A percentile compares a stretch with the other conserved stretches of the same genome.
These are phyloP conservation scores for Colletotrichum truncatum DNA, from an alignment of 2,329 filamentous ascomycete species.

Conservation along the genomic window DNA sequence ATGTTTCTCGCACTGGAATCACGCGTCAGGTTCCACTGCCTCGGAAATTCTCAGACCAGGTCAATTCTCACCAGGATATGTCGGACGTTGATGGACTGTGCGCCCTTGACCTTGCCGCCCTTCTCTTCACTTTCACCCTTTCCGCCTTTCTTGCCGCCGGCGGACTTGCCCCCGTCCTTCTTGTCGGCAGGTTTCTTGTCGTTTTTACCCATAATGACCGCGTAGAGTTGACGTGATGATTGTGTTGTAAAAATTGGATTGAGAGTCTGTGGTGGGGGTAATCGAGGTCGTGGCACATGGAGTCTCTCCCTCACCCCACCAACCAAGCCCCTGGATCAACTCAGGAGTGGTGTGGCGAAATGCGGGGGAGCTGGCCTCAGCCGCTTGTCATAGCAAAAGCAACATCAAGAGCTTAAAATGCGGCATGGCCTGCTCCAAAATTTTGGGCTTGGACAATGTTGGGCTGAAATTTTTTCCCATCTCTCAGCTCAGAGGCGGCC, in stretches of 20 bases:
- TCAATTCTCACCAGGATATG: slow-evolving; percentile 69
- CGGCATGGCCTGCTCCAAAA: background rate
- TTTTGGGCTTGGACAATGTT: background rate
- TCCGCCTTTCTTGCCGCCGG: slow-evolving; percentile 45
- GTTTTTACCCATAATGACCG: slow-evolving; percentile 28
- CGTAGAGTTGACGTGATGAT: background rate
- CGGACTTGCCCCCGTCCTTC: slow-evolving; percentile 38
- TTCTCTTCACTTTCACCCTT: slow-evolving; percentile 41
- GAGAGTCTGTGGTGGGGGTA: slow-evolving; percentile 4
- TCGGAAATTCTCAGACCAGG: background rate
- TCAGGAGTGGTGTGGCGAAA: slow-evolving; percentile 5
- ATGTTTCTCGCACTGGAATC: slow-evolving; percentile 75
- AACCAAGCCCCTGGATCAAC: slow-evolving; percentile 1
- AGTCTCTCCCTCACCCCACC: slow-evolving; percentile 5
- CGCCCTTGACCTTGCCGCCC: slow-evolving; percentile 63
- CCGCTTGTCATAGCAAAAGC: background rate
- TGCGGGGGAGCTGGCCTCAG: slow-evolving; percentile 1
- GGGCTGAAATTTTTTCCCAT: background rate
- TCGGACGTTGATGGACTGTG: slow-evolving; percentile 76
- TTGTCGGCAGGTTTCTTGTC: slow-evolving; percentile 41
- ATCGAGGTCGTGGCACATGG: background rate
- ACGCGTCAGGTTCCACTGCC: background rate
- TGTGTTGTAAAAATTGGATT: slow-evolving; percentile 13
- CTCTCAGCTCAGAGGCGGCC: background rate
- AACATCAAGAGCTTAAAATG: background rate